Conservation (phyloP, 768 basidiomycete genomes). For the Mrakia frigida region DNA sequence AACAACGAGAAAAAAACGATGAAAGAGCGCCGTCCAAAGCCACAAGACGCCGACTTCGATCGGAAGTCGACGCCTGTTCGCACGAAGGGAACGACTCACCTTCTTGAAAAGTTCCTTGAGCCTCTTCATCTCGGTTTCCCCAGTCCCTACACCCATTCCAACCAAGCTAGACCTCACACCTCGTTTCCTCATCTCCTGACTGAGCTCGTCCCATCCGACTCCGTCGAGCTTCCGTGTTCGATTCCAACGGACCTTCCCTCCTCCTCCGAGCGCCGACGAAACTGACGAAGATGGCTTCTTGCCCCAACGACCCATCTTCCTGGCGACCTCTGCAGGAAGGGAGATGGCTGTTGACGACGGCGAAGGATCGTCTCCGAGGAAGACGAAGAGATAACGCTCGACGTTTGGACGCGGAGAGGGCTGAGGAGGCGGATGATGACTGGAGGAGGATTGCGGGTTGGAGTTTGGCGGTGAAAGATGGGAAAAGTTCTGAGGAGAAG, state of each 20-base stretch:
- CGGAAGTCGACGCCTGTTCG: not conserved
- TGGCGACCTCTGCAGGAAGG: not conserved
- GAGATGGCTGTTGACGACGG: not conserved
- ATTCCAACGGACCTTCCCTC: slow-evolving; percentile 5
- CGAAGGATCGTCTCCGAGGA: slow-evolving; percentile 10
- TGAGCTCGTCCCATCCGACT: slow-evolving; percentile 14
- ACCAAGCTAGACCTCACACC: not conserved
- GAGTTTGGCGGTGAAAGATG: slow-evolving; percentile 12
- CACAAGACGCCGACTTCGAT: not conserved
- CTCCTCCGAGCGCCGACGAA: not conserved
- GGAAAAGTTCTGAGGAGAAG: not conserved
- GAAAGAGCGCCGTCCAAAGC: not conserved
- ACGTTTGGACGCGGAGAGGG: slow-evolving; percentile 11
- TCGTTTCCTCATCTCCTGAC: slow-evolving; percentile 4
- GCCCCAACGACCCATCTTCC: not conserved
- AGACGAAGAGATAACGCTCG: slow-evolving; percentile 21
- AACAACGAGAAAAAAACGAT: not conserved
- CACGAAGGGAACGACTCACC: not conserved
- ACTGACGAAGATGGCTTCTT: not conserved
- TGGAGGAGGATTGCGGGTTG: not conserved
- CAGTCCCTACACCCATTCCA: not conserved
- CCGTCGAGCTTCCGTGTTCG: slow-evolving; percentile 12
- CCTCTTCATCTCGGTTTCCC: not conserved
- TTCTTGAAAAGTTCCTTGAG: not conserved
- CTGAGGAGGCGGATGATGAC: not conserved